Percentiles rank a stretch among this genome's conserved stretches.
Conservation (phyloP, 805 yeast species). For the Wickerhamomyces kurtzmanii region DNA sequence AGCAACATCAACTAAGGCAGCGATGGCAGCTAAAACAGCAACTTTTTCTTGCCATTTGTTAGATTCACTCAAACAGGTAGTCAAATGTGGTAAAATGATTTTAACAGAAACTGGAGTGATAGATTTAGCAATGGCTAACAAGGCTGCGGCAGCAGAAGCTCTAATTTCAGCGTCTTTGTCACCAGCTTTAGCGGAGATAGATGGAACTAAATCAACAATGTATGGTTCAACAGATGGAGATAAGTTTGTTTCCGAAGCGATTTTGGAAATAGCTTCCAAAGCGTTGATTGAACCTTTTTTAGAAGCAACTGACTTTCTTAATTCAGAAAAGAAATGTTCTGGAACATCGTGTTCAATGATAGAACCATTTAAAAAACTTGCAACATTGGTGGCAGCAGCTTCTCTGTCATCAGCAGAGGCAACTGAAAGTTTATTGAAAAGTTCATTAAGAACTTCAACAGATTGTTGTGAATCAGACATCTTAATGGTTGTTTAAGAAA, state of each 20-base stretch:
- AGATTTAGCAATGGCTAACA: slow-evolving; percentile 67
- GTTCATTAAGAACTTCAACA: slow-evolving; percentile 78
- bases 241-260: slow-evolving; percentile 70
- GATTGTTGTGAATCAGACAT: slow-evolving; percentile 40
- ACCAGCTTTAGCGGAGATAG: slow-evolving; percentile 73
- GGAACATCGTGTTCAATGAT: slow-evolving; percentile 99
- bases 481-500: too few relatives aligned
- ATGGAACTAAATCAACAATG: slow-evolving; percentile 68
- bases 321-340: slow-evolving; percentile 69
- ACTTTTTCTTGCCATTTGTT: slow-evolving; percentile 98
- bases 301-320: slow-evolving; percentile 66
- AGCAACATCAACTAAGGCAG: slow-evolving; percentile 87
- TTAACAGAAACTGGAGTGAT: slow-evolving; percentile 92
- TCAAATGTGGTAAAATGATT: slow-evolving; percentile 75
- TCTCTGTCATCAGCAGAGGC: slow-evolving; percentile 78
- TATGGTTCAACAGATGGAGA: slow-evolving; percentile 95
- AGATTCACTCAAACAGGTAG: slow-evolving; percentile 55
- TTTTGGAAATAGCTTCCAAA: slow-evolving; percentile 74
- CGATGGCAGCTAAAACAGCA: slow-evolving; percentile 75
- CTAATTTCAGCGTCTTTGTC: slow-evolving; percentile 78
- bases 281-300: slow-evolving; percentile 81
- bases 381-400: slow-evolving; percentile 80
- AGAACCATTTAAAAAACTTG: slow-evolving; percentile 91
- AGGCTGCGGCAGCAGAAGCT: slow-evolving; percentile 66
- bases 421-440: slow-evolving; percentile 85